A percentile compares a stretch with the other conserved stretches of the same genome.
These are phyloP conservation scores for Crassisporium funariophilum DNA, from an alignment of 768 basidiomycete species.

Conservation along the genomic window DNA sequence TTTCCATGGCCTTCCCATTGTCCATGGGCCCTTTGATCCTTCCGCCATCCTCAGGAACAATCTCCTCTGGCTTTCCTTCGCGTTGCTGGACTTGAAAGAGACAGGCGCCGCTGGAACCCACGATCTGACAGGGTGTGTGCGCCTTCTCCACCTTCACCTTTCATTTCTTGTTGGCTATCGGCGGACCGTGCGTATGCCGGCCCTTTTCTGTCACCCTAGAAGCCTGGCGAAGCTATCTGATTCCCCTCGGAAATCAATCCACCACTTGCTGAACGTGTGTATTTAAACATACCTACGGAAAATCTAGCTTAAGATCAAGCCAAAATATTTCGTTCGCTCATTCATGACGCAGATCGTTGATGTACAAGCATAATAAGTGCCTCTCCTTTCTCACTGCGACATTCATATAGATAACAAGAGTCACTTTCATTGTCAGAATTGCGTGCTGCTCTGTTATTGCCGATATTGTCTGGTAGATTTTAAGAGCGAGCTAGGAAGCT, in stretches of 20 bases:
- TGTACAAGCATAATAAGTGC: conserved; percentile 4
- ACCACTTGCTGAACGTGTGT: too few relatives aligned
- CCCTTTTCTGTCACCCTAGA: conserved; percentile 1
- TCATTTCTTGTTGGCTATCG: conserved; percentile 1
- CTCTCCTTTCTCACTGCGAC: conserved; percentile 13
- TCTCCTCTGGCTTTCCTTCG: background rate
- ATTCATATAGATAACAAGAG: too few relatives aligned
- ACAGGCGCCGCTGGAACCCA: conserved; percentile 10
- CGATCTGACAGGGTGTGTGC: conserved; percentile 7
- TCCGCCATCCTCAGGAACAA: background rate
- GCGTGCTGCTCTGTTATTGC: too few relatives aligned
- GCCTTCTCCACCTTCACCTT: background rate
- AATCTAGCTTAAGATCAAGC: too few relatives aligned
- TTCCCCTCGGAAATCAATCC: too few relatives aligned
- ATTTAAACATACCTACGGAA: too few relatives aligned
- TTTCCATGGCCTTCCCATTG: background rate
- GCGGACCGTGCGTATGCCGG: conserved; percentile 4
- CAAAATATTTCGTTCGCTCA: conserved; percentile 11
- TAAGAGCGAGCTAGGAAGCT: too few relatives aligned
- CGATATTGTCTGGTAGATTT: too few relatives aligned
- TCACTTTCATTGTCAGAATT: too few relatives aligned
- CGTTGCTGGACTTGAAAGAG: conserved; percentile 1
- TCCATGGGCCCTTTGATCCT: background rate
- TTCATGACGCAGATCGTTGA: conserved; percentile 14
- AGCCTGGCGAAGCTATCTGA: too few relatives aligned